These are phyloP conservation scores for Ophiostoma sp. DNA, from an alignment of 2,329 filamentous ascomycete genomes.

Conservation along the genomic window DNA sequence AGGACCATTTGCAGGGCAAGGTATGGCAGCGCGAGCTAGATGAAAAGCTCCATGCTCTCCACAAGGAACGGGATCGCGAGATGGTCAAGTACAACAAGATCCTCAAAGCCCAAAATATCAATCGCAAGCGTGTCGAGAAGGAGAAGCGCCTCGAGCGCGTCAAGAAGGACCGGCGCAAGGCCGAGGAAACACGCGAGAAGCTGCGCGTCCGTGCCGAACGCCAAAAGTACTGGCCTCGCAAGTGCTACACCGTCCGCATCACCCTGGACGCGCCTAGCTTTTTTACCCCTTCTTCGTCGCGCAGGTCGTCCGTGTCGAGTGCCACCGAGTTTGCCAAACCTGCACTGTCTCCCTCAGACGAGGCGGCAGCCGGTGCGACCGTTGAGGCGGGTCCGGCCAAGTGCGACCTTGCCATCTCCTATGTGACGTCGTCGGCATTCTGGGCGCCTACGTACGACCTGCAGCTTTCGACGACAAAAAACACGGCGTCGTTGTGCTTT, in stretches of 20 bases:
- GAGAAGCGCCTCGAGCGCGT: slow-evolving; percentile 29
- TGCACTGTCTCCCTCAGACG: slow-evolving; percentile 44
- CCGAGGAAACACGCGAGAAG: slow-evolving; percentile 39
- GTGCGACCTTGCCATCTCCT: slow-evolving; percentile 52
- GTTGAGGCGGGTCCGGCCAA: slow-evolving; percentile 26
- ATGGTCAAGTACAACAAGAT: slow-evolving; percentile 14
- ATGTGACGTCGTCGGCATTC: slow-evolving; percentile 52
- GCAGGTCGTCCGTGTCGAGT: slow-evolving; percentile 48
- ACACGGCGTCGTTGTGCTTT: slow-evolving; percentile 52
- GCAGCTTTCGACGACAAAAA: slow-evolving; percentile 51
- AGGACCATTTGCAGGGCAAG: slow-evolving; percentile 38
- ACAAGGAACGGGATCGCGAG: slow-evolving; percentile 35
- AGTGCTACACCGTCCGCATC: slow-evolving; percentile 46
- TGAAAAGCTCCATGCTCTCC: slow-evolving; percentile 33
- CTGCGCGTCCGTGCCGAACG: slow-evolving; percentile 41
- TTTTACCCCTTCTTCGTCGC: slow-evolving; percentile 42
- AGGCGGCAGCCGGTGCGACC: slow-evolving; percentile 35
- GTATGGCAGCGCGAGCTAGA: slow-evolving; percentile 34
- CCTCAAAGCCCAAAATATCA: background rate
- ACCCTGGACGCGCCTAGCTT: slow-evolving; percentile 44
- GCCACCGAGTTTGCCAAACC: slow-evolving; percentile 48
- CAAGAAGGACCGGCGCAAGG: slow-evolving; percentile 33
- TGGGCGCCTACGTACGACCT: slow-evolving; percentile 61
- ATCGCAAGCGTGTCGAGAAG: background rate
- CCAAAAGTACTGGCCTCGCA: slow-evolving; percentile 46